Conservation (phyloP, 495 filamentous ascomycete species). For the Annulohypoxylon maeteangense region DNA sequence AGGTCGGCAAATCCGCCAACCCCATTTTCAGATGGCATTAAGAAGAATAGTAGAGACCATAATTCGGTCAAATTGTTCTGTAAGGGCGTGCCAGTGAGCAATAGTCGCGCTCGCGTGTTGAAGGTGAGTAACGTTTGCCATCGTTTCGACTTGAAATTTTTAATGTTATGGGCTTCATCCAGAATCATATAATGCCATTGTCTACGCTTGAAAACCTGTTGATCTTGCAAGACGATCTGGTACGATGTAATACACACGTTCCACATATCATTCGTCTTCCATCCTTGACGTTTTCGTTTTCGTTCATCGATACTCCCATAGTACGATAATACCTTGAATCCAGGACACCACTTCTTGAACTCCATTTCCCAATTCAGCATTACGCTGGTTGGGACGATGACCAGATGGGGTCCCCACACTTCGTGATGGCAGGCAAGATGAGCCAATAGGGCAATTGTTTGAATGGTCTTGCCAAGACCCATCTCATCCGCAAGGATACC, state of each 20-base stretch:
- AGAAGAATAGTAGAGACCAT: constrained; percentile 96
- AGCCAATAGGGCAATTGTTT: constrained; percentile 94
- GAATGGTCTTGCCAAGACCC: constrained; percentile 98
- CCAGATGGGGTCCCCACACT: constrained; percentile 95
- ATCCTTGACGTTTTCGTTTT: constrained; percentile 87
- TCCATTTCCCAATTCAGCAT: constrained; percentile 99
- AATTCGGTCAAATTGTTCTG: constrained; percentile 98
- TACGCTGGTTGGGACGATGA: constrained; percentile 97
- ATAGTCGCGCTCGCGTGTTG: constrained; percentile 83
- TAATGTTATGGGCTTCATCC: constrained; percentile 99
- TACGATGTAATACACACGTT: constrained; percentile 98
- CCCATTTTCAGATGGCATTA: constrained; percentile 89
- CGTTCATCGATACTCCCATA: constrained; percentile 94
- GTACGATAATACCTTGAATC: constrained; percentile 98
- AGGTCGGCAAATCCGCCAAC: constrained; percentile 90
- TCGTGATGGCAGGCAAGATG: constrained; percentile 91
- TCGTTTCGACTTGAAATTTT: constrained; percentile 96
- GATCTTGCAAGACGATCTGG: constrained; percentile 92
- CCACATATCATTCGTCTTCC: constrained; percentile 90
- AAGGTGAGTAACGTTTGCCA: constrained; percentile 96
- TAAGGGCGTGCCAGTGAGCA: constrained; percentile 94
- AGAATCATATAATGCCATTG: constrained; percentile 98
- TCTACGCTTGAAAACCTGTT: constrained; percentile 90
- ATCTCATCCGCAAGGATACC: constrained; percentile 99
- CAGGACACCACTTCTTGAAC: constrained; percentile 99